Base-by-base conservation (phyloP, 495 filamentous ascomycete genomes). In the Neurospora sp. region DNA sequence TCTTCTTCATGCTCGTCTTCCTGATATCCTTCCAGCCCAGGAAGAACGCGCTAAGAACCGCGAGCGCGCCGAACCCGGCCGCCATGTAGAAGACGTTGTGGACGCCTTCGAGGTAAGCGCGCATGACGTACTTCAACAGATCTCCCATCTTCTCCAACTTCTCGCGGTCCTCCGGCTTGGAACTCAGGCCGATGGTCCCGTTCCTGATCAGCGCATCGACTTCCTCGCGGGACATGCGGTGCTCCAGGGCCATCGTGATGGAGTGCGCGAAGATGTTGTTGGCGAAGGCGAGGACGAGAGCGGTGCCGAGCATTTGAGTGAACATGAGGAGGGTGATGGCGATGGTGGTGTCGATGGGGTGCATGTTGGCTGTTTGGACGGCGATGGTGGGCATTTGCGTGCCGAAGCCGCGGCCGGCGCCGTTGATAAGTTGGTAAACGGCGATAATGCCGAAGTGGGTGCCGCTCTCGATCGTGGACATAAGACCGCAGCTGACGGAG, bases 381-480 rank as follows among this genome's bases (percentile, higher is more conserved):
- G 86, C 89, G 66, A 91, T 80, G 6, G 84, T 78, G 5, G 85
- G 79, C 75, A 79, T 77, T 75, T 92, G 90, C 82, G 90, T 84
- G 10, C 90, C 90, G 0, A 87, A 73, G 0, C 91, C 92, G 5
- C 91, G 78, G 20, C 91, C 91, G 4, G 88, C 74, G 20, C 92
- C 92, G 74, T 83, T 89, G n/a, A 93, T 72, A 54, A 92, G 79
- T 75, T 92, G 90, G 76, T 88, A 91, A 2, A 87, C 89, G 70
- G 92, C 88, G n/a, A 88, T 93, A 18, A 84, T 62, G 9, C 70
- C 71, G 4, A 77, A 72, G 6, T 74, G 69, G 2, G 87, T 87
- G 59, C 83, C 75, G 0, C 84, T 75, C 20, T 83, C 82, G 69
- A 91, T 86, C 0, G 88, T 91, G 0, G 88, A 86, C 38, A 92